Evolutionary conservation across 345 rosid species (phyloP).

Genomic region (Syzygium jambos): DNA sequence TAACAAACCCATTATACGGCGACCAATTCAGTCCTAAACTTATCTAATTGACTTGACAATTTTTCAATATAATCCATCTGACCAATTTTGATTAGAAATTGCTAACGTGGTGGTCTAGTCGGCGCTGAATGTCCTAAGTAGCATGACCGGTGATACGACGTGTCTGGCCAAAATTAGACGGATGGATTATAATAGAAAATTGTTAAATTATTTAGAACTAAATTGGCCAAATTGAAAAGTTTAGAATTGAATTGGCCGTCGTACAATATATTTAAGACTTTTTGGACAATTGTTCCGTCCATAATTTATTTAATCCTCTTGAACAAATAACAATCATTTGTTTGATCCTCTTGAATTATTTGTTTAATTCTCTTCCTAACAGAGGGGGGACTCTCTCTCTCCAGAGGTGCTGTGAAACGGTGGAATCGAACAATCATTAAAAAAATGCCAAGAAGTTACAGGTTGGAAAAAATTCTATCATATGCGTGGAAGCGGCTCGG

Average conservation of each 20-base stretch:
- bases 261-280: no score
- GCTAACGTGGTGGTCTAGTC: fast-evolving
- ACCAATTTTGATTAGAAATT: no score
- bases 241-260: neutral
- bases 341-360: neutral
- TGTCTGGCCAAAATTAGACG: neutral
- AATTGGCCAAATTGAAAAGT: no score
- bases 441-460: neutral
- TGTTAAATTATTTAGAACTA: no score
- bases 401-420: neutral
- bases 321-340: no score
- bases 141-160: no score
- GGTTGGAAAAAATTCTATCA: neutral
- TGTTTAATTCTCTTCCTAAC: neutral
- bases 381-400: neutral
- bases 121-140: no score
- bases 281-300: no score
- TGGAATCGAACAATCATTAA: neutral
- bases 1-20: fast-evolving
- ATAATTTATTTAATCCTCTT: neutral
- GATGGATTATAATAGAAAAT: no score
- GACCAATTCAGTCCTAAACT: fast-evolving
- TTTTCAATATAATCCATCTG: no score
- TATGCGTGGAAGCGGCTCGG: neutral
- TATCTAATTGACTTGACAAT: no score